phyloP scores from a whole-genome alignment of 495 filamentous ascomycete genomes.

The Daldinia vernicosa region DNA sequence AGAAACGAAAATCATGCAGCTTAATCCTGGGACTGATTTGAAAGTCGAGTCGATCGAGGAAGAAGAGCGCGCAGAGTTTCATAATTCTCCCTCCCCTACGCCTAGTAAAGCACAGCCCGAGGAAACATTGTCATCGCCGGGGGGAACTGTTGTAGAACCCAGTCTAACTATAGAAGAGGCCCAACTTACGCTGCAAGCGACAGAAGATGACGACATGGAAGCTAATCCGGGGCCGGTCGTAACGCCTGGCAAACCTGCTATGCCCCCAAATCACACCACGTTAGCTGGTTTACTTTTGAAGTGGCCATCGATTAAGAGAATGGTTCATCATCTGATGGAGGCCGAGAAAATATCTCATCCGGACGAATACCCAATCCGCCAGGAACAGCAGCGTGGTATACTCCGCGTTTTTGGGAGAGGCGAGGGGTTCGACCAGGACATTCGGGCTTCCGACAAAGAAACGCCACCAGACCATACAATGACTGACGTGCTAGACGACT shows the following conservation, averaged over 20 bases:
- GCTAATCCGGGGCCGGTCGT: constrained; percentile 56
- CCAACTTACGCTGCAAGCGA: constrained; percentile 48
- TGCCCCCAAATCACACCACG: constrained; percentile 82
- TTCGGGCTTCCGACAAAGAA: constrained; percentile 48
- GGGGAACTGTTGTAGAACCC: constrained; percentile 42
- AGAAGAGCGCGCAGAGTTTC: constrained; percentile 37
- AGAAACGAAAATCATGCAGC: constrained; percentile 35
- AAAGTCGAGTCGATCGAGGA: constrained; percentile 47
- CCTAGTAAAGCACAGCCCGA: constrained; percentile 36
- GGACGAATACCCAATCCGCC: constrained; percentile 68
- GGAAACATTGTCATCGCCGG: constrained; percentile 41
- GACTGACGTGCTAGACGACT: constrained; percentile 49
- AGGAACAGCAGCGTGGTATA: constrained; percentile 79
- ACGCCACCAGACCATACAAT: constrained; percentile 46
- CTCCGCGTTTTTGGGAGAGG: constrained; percentile 81
- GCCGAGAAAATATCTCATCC: constrained; percentile 68
- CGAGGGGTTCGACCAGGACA: constrained; percentile 67
- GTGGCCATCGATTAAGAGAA: constrained; percentile 69
- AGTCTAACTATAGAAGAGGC: constrained; percentile 45
- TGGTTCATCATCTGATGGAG: constrained; percentile 59
- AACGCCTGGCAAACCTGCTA: constrained; percentile 65
- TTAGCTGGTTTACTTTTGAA: constrained; percentile 79
- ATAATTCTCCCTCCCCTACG: constrained; percentile 29
- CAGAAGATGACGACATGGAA: constrained; percentile 55
- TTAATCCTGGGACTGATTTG: constrained; percentile 40